These are phyloP conservation scores for Tetratostichococcus sp. DNA, from an alignment of 139 green algal species.

Conservation along the genomic window DNA sequence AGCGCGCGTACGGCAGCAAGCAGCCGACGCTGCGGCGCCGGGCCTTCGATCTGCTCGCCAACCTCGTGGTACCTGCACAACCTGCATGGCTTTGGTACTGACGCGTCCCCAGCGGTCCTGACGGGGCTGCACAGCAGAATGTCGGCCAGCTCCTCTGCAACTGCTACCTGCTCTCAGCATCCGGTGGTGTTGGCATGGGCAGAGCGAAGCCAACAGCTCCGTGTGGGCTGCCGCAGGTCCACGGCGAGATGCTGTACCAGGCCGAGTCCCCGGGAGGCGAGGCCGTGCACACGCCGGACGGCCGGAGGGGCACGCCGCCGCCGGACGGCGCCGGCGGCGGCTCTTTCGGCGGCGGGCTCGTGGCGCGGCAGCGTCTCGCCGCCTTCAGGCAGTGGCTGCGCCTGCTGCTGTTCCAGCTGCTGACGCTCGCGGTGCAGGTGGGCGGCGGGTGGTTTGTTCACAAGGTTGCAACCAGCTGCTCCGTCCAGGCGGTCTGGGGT, in stretches of 20 bases:
- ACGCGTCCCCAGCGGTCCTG: too few relatives aligned
- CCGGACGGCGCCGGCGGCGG: background rate
- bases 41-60: slow-evolving; percentile 73
- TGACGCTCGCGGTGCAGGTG: slow-evolving; percentile 38
- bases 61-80: slow-evolving; percentile 49
- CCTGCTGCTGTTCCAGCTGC: slow-evolving; percentile 60
- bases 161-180: too few relatives aligned
- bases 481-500: too few relatives aligned
- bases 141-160: too few relatives aligned
- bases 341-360: background rate
- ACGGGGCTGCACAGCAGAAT: too few relatives aligned
- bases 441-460: too few relatives aligned
- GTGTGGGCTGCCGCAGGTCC: too few relatives aligned
- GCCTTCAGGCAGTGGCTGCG: slow-evolving; percentile 58
- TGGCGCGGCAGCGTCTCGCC: slow-evolving; percentile 2
- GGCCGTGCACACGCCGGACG: background rate
- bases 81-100: background rate
- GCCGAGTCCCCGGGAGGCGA: background rate
- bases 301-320: background rate
- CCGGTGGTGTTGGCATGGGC: too few relatives aligned
- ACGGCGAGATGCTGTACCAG: slow-evolving; percentile 40
- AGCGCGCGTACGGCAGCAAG: slow-evolving; percentile 14
- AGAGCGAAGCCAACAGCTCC: too few relatives aligned
- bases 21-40: slow-evolving; percentile 24
- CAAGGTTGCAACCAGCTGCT: too few relatives aligned